Evolutionary conservation across 1,139 yeast species (phyloP), one percentile per base, ranked within the genome.

Genomic region (Kluyveromyces marxianus): DNA sequence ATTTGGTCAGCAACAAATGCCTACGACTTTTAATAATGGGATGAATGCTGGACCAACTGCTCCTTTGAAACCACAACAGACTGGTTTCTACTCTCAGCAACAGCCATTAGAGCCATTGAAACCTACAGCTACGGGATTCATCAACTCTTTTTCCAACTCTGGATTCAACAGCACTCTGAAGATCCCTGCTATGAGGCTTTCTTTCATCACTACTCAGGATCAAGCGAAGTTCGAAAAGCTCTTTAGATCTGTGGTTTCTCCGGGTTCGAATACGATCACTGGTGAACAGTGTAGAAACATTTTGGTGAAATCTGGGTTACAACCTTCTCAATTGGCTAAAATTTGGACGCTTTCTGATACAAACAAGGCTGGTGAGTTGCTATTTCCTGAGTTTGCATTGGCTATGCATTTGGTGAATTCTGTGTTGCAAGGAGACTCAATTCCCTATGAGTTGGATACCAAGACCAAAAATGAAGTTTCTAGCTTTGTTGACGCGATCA

Each of bases 371-470:
- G 97, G 97, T 1, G 75, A 81, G 41, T 74, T 92, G 49, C 68
- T 92, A 52, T 92, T 90, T 59, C 98, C 98, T 0, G 97, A 92
- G 63, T 92, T 92, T 70, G 96, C 96, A 8, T 72, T 90, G 56
- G 95, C 96, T 21, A 80, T 92, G 73, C 95, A 88, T 63, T 73
- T 92, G 54, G 89, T 96, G 61, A 85, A 87, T 54, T 67, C 79
- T 60, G 84, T 84, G 0, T 71, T 87, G 55, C 79, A 80, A 57
- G 96, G 96, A 27, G 86, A 83, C 48, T 70, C 83, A 2, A 70
- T 90, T 48, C 97, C 98, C 1, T 71, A 72, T 35, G 72, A 71
- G 29, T 68, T 92, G 52, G 96, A 95, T 25, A 77, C 77, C 24
- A 81, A 76, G 54, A 78, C 90, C 70, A 71, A 71, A 56, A 86